These are phyloP conservation scores for Takakia lepidozioides DNA, from an alignment of 225 moss, liverwort and hornwort genomes.

Conservation along the genomic window DNA sequence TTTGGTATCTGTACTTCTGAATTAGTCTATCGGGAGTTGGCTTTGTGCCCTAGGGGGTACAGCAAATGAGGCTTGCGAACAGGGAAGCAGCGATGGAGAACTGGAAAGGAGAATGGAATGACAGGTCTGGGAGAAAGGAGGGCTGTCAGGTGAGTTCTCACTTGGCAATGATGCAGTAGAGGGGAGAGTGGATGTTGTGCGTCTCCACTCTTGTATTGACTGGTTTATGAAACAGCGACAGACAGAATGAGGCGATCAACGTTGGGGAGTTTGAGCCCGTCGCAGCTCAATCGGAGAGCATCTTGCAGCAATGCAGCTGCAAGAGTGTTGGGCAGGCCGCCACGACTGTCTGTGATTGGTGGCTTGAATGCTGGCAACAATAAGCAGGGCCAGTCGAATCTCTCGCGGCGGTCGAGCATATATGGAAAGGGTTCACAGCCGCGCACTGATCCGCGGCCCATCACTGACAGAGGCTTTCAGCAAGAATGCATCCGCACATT, in stretches of 20 bases:
- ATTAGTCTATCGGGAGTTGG: no score
- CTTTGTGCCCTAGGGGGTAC: no score
- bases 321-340: slow-evolving; percentile 35
- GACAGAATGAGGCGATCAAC: slow-evolving; percentile 37
- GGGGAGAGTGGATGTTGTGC: no score
- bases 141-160: no score
- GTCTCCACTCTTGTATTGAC: no score
- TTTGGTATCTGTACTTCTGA: no score
- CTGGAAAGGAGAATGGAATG: no score
- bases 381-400: slow-evolving; percentile 17
- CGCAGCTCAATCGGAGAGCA: slow-evolving; percentile 36
- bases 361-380: slow-evolving; percentile 21
- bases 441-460: slow-evolving; percentile 55
- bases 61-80: no score
- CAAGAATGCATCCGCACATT: slow-evolving; percentile 79
- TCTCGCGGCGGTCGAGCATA: slow-evolving; percentile 52
- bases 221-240: no score
- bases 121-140: no score
- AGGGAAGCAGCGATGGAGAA: no score
- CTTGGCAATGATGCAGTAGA: no score
- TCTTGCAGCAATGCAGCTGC: slow-evolving; percentile 24
- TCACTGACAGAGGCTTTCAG: slow-evolving; percentile 69
- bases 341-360: slow-evolving; percentile 34
- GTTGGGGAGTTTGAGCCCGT: slow-evolving; percentile 26
- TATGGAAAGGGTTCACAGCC: slow-evolving; percentile 48